Evolutionary conservation across 179 eudicot species (phyloP), one percentile per base, ranked within the genome.

Genomic region (Beta macrorhiza): DNA sequence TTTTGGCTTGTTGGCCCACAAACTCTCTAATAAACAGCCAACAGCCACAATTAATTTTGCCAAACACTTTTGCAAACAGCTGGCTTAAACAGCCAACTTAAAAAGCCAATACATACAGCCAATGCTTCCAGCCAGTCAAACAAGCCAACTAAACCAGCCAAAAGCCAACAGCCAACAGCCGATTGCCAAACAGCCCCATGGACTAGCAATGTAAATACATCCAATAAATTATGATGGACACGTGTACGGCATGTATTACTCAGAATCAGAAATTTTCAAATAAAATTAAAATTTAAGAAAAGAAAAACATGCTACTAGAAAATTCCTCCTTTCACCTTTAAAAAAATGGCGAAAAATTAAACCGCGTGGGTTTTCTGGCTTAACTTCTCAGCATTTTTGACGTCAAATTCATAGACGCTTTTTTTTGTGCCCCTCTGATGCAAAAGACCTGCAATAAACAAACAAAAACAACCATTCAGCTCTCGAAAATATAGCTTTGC

Each of bases 391-490:
- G 19, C 79, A 65, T 47, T 8, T 11, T 29, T 32, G 37, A 32
- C 37, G 37, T 32, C 37, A 32, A 32, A 32, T 32, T 32, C n/a
- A 44, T 9, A 68, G 51, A 7, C 11, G 42, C 72, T 42, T 19
- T 32, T 32, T 32, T 42, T 19, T 51, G 42, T 22, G 59, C 20
- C 59, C 51, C 19, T 49, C 42, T 10, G 20, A 32, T 22, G 76
- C 76, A 72, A 49, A n/a, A 42, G 19, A 15, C 75, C 81, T 79
- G 81, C 81, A 69, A 49, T 22, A 69, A 16, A 56, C 42, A 57
- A n/a, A 69, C 75, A 70, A 79, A 79, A 79, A 25, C 67, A 37
- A 70, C 81, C 56, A 56, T 69, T 70, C 68, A 77, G 70, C 64
- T 47, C 69, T 80, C 59, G 80, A 32, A 32, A 32, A 49, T 49